phyloP scores from a whole-genome alignment of 257 asterid genomes.

The Linaria vulgaris region DNA sequence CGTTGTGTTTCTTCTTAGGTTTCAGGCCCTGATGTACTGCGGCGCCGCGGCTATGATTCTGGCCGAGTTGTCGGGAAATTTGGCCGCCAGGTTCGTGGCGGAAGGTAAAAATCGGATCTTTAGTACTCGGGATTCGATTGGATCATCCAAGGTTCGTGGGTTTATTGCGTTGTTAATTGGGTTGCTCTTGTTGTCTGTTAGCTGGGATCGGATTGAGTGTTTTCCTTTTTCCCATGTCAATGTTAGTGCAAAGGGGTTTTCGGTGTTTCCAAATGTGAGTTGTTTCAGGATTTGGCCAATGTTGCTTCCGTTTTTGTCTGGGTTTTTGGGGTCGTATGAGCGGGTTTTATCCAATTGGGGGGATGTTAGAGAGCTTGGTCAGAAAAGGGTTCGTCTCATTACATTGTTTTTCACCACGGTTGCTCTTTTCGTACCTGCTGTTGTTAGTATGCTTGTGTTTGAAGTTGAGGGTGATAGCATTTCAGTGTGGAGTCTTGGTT shows the following conservation, averaged over 20 bases:
- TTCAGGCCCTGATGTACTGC: constrained; percentile 84
- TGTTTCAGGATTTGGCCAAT: constrained; percentile 88
- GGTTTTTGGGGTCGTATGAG: constrained; percentile 80
- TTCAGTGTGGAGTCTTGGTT: constrained; percentile 53
- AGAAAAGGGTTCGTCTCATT: constrained; percentile 59
- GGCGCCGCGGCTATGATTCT: constrained; percentile 91
- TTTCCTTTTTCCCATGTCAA: constrained; percentile 75
- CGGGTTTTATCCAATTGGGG: constrained; percentile 59
- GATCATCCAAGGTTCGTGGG: constrained; percentile 63
- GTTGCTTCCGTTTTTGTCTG: constrained; percentile 81
- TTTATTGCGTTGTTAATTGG: constrained; percentile 60
- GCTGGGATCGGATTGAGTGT: constrained; percentile 95
- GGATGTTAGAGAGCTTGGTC: constrained; percentile 64
- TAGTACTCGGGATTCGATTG: constrained; percentile 24
- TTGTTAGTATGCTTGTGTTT: constrained; percentile 77
- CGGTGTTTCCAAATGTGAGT: constrained; percentile 50
- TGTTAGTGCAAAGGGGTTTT: constrained; percentile 38
- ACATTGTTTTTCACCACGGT: constrained; percentile 70
- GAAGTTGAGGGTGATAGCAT: constrained; percentile 81
- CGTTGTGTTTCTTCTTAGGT: constrained; percentile 62
- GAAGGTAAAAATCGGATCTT: constrained; percentile 53
- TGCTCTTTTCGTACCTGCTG: constrained; percentile 66
- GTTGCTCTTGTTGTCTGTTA: constrained; percentile 61
- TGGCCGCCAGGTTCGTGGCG: constrained; percentile 61
- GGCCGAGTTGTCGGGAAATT: constrained; percentile 78